Base-by-base conservation (phyloP, 2,329 filamentous ascomycete genomes). In the Lachnellula subtilissima region DNA sequence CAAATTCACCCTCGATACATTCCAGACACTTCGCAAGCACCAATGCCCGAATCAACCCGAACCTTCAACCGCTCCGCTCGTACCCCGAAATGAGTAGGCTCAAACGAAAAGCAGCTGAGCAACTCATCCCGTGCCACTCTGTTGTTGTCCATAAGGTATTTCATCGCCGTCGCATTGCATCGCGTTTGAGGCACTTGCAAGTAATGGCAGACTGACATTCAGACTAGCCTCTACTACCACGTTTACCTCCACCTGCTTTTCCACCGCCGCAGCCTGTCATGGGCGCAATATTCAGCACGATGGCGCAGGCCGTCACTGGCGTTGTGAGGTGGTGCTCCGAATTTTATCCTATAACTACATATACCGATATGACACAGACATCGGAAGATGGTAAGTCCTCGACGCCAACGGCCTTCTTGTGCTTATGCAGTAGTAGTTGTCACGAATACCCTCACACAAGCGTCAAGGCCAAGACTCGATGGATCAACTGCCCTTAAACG, bases 61-160 rank as follows among this genome's bases (percentile, higher is more conserved):
- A 9, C 19, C 22, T n/a, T 47, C 23, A 23, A 45, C 40, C 42
- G 48, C 54, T 39, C 49, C 55, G 46, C 39, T 42, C 17, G 43
- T 28, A 56, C 48, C 22, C 53, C 57, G 55, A 61, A 52, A 66
- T 66, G 64, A 59, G 52, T 50, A 50, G 48, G 14, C 55, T 49
- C 47, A 67, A 67, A 55, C 58, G 65, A 40, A 67, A 63, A 59
- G 64, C 65, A 28, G 37, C 50, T 12, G 51, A 62, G 35, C 52
- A 67, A 53, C 56, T 64, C 50, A 63, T 32, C 9, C 28, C 55
- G 19, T 52, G 57, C 15, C 57, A 59, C 43, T 59, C 60, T 11
- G 45, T 58, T 17, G 37, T 45, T 15, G 39, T 56, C 14, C 35
- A 53, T n/a, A 53, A 64, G 59, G 58, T 60, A 53, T 35, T 48